A percentile compares a stretch with the other conserved stretches of the same genome.
Evolutionary conservation across 306 rosid genomes (phyloP).

Genomic region (Oxytropis ochrocephala): DNA sequence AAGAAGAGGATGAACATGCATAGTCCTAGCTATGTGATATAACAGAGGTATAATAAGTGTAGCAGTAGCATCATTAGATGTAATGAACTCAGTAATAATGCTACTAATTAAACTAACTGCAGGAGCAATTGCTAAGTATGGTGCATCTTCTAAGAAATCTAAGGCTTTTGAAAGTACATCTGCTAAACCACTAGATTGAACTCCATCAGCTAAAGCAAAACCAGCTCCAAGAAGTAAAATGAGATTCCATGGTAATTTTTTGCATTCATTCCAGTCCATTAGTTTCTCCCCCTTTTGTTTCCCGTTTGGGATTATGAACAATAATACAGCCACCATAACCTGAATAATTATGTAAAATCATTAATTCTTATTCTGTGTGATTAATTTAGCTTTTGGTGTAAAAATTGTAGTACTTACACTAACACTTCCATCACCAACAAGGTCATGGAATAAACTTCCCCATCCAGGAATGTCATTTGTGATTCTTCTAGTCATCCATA

Average conservation of each 20-base stretch:
- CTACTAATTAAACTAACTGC: constrained; percentile 62
- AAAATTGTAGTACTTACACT: constrained; percentile 41
- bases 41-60: constrained; percentile 58
- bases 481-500: constrained; percentile 90
- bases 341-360: constrained; percentile 4
- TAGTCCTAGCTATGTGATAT: constrained; percentile 51
- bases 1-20: constrained; percentile 67
- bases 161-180: constrained; percentile 44
- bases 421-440: constrained; percentile 73
- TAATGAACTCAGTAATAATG: constrained; percentile 57
- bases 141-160: constrained; percentile 49
- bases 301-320: constrained; percentile 76
- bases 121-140: constrained; percentile 60
- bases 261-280: constrained; percentile 93
- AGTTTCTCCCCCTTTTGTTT: constrained; percentile 62
- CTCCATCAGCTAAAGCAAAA: constrained; percentile 81
- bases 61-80: constrained; percentile 76
- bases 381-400: not conserved
- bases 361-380: not conserved
- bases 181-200: constrained; percentile 59
- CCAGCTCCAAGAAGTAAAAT: constrained; percentile 74
- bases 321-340: constrained; percentile 66
- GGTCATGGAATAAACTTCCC: constrained; percentile 65
- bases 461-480: constrained; percentile 85
- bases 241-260: constrained; percentile 77